Base-by-base conservation (phyloP, 805 yeast species). In the Candida silvatica region DNA sequence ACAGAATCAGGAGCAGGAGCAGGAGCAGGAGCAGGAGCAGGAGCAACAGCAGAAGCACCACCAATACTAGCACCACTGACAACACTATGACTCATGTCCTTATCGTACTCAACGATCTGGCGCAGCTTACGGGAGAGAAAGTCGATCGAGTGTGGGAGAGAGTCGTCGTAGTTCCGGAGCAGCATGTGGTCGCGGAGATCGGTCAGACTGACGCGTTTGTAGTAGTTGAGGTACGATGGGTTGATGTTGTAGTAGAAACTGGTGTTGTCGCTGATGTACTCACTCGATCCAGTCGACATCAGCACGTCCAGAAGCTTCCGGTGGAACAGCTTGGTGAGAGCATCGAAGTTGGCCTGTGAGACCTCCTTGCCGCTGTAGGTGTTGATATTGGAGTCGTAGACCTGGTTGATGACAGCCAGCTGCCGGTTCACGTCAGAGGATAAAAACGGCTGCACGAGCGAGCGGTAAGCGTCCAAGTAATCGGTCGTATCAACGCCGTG, bases 151-250 rank as follows among this genome's bases (percentile, higher is more conserved):
- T 37, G 14, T 8, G 37, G 34, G 17, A 49, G 23, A 16, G 36
- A 38, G 33, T 41, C 38, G 30, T 50, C 51, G 23, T 44, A 49
- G 17, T 37, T 39, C 24, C 48, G 47, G 35, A 34, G 46, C 11
- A 43, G 31, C 17, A 51, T 32, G 31, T 44, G 22, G n/a, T 27
- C 20, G 23, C 46, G 43, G 12, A 51, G 22, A 17, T 49, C 51
- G 18, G 39, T 37, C 9, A 48, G 17, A 7, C 45, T 35, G 5
- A 40, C 23, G 11, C 31, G 34, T 23, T 36, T 45, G 29, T 41
- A 40, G 14, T 30, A 41, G 1, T 18, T 18, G 6, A 42, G 26
- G 25, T 43, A 51, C 6, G 35, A 43, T 4, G 48, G 44, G 28
- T 45, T 39, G 22, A 49, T 27, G 31, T 48, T 49, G 19, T 41